These are phyloP conservation scores for Bauhinia variegata DNA, from an alignment of 306 rosid species.

Conservation along the genomic window DNA sequence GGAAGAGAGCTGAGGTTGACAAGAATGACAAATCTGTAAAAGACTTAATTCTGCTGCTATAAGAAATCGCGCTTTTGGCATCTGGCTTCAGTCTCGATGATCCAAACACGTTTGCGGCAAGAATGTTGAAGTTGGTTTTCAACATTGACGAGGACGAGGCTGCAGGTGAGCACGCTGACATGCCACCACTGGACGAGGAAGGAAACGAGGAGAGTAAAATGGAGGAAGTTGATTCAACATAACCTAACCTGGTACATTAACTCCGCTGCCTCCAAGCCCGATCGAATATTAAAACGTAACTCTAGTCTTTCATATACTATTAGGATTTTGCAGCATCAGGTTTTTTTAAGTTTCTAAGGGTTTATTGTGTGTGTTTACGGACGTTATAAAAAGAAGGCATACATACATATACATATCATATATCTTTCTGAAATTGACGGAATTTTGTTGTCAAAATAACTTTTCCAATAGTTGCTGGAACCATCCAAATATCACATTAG, in stretches of 20 bases:
- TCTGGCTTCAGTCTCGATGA: slow-evolving; percentile 71
- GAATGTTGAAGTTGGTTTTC: slow-evolving; percentile 63
- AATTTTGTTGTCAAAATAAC: too few relatives aligned
- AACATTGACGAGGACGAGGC: slow-evolving; percentile 52
- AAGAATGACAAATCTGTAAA: slow-evolving; percentile 56
- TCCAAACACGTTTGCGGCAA: slow-evolving; percentile 53
- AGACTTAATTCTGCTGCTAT: slow-evolving; percentile 58
- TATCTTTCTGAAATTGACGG: too few relatives aligned
- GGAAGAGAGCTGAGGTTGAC: slow-evolving; percentile 64
- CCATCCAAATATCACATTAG: too few relatives aligned
- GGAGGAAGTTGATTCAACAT: slow-evolving; percentile 66
- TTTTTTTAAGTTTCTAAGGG: too few relatives aligned
- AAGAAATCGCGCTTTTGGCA: slow-evolving; percentile 52
- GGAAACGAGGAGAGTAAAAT: slow-evolving; percentile 63
- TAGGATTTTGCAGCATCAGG: neutral
- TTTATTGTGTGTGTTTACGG: too few relatives aligned
- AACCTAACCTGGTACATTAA: neutral
- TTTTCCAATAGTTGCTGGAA: too few relatives aligned
- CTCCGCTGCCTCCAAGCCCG: too few relatives aligned
- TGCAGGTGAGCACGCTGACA: slow-evolving; percentile 49
- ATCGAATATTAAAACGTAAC: neutral
- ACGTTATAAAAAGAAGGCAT: too few relatives aligned
- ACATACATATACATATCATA: too few relatives aligned
- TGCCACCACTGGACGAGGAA: slow-evolving; percentile 61
- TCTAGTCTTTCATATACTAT: neutral